A percentile compares a stretch with the other conserved stretches of the same genome.
These are phyloP conservation scores for Ophiostoma australiae DNA, from an alignment of 2,329 filamentous ascomycete genomes.

Conservation along the genomic window DNA sequence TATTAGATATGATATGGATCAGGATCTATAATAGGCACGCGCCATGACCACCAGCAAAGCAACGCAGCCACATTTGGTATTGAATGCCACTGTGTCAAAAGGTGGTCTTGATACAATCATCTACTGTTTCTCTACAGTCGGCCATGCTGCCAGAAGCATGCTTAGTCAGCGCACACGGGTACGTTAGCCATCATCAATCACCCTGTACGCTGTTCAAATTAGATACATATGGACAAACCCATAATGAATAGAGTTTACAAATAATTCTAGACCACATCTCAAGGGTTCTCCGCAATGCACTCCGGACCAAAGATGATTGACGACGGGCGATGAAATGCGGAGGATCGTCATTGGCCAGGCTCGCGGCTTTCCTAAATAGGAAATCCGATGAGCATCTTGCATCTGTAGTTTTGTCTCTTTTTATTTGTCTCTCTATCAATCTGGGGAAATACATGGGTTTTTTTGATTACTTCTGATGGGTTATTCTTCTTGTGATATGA, in stretches of 20 bases:
- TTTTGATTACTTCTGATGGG: too few relatives aligned
- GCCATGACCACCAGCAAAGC: neutral
- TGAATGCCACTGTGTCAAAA: neutral
- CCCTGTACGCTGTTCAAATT: too few relatives aligned
- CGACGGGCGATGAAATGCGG: neutral
- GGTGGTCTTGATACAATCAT: too few relatives aligned
- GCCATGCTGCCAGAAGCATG: too few relatives aligned
- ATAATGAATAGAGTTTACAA: neutral
- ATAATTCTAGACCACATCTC: neutral
- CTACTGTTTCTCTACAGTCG: too few relatives aligned
- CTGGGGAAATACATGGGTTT: too few relatives aligned
- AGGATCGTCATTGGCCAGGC: slow-evolving; percentile 1
- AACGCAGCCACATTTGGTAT: neutral
- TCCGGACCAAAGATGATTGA: neutral
- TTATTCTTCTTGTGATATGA: too few relatives aligned
- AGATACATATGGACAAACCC: too few relatives aligned
- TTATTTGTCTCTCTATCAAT: neutral
- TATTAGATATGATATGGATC: neutral
- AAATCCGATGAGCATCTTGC: neutral
- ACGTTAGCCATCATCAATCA: too few relatives aligned
- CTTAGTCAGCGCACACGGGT: too few relatives aligned
- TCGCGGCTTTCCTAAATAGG: slow-evolving; percentile 1
- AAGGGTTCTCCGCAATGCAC: neutral
- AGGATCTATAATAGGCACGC: neutral
- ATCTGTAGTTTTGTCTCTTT: neutral